Conservation (phyloP, 306 rosid species). For the Quercus parvula region DNA sequence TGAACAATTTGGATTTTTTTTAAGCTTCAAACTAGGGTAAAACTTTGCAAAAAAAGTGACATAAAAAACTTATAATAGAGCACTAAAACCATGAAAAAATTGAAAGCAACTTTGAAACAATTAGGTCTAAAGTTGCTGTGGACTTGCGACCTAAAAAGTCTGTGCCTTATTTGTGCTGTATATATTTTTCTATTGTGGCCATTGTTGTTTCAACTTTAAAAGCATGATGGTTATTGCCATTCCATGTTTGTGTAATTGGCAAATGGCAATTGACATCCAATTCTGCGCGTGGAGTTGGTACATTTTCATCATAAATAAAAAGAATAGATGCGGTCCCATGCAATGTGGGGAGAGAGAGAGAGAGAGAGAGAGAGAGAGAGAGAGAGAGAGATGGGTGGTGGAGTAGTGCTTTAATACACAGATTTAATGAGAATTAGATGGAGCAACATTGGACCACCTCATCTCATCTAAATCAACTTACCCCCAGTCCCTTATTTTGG, state of each 20-base stretch:
- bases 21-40: no score
- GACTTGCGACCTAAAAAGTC: no score
- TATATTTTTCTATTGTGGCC: background rate
- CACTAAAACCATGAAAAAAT: no score
- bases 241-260: background rate
- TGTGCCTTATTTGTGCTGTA: no score
- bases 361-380: slow-evolving; percentile 20
- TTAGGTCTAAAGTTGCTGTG: no score
- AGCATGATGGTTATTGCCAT: background rate
- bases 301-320: slow-evolving; percentile 16
- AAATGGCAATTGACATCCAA: background rate
- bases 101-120: no score
- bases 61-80: no score
- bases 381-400: slow-evolving; percentile 48
- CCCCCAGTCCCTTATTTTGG: slow-evolving; percentile 54
- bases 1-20: no score
- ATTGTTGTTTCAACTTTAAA: background rate
- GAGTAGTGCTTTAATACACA: slow-evolving; percentile 42
- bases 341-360: slow-evolving; percentile 17
- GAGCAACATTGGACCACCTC: slow-evolving; percentile 80
- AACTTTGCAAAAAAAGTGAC: no score
- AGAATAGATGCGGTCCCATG: slow-evolving; percentile 42
- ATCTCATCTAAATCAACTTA: slow-evolving; percentile 36
- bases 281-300: slow-evolving; percentile 42
- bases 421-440: slow-evolving; percentile 71